Evolutionary conservation across 1,284 basidiomycete species (phyloP).

Genomic region (Malassezia globosa): DNA sequence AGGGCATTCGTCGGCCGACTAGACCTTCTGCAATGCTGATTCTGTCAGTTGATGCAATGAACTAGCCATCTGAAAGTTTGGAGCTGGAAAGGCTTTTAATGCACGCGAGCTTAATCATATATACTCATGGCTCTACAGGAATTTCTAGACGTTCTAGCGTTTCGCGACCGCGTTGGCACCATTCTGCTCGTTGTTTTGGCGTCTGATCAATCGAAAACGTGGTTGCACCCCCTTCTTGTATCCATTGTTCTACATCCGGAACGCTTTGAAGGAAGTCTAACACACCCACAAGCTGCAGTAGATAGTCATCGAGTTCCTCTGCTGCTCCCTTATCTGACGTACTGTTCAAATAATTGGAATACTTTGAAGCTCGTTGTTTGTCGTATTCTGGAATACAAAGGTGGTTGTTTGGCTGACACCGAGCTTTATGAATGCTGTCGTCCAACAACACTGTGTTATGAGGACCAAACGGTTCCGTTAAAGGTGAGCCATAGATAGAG

Average conservation of each 20-base stretch:
- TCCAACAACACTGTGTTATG: conserved; percentile 69
- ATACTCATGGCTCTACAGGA: conserved; percentile 10
- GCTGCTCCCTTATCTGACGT: not conserved
- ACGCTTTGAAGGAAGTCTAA: conserved; percentile 30
- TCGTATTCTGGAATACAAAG: conserved; percentile 35
- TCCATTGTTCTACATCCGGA: conserved; percentile 29
- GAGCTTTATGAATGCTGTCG: conserved; percentile 66
- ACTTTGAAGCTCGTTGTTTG: conserved; percentile 12
- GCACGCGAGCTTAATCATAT: too few species aligned
- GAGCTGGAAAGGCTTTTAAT: too few species aligned
- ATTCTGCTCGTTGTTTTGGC: conserved; percentile 1
- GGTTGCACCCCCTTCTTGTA: conserved; percentile 21
- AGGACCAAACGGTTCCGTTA: conserved; percentile 50
- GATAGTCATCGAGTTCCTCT: conserved; percentile 26
- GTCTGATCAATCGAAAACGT: not conserved
- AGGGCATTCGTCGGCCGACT: not conserved
- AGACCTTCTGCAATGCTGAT: too few species aligned
- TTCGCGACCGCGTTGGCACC: conserved; percentile 4
- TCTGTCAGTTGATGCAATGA: too few species aligned
- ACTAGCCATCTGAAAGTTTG: too few species aligned
- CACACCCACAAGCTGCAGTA: conserved; percentile 41
- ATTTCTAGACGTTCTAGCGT: conserved; percentile 5
- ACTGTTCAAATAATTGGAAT: not conserved
- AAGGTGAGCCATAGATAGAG: not conserved
- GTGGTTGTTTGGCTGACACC: conserved; percentile 57